These are phyloP conservation scores for Ustilago hordei DNA, from an alignment of 1,284 basidiomycete species.

Conservation along the genomic window DNA sequence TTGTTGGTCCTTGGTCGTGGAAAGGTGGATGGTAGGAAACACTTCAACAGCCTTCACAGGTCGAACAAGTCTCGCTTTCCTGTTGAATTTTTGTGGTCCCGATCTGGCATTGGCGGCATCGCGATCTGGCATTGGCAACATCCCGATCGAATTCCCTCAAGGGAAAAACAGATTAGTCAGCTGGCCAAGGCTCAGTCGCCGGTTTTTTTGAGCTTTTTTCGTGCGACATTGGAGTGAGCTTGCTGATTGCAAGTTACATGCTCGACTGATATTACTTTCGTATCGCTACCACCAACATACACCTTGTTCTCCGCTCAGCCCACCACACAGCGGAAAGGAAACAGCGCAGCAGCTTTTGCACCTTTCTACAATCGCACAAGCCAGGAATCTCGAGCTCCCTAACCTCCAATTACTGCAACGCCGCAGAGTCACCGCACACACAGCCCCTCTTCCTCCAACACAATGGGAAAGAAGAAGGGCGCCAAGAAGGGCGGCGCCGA, in stretches of 20 bases:
- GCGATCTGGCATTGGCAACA: not conserved
- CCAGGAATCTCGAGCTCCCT: not conserved
- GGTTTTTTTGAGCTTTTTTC: not conserved
- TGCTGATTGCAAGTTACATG: not conserved
- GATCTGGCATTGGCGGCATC: not conserved
- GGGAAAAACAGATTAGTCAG: not conserved
- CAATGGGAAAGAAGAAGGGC: slow-evolving; percentile 66
- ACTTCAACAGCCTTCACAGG: not conserved
- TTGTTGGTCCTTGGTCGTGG: not conserved
- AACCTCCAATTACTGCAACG: not conserved
- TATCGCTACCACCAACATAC: not conserved
- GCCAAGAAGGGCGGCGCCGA: slow-evolving; percentile 60
- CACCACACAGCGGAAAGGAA: slow-evolving; percentile 8
- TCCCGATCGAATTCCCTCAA: no score
- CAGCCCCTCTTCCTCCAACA: slow-evolving; percentile 20
- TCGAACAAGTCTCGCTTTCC: slow-evolving; percentile 1
- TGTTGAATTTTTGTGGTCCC: not conserved
- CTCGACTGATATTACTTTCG: not conserved
- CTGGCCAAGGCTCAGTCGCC: slow-evolving; percentile 6
- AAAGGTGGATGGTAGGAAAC: not conserved
- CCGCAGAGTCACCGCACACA: slow-evolving; percentile 1
- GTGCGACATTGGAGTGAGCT: slow-evolving; percentile 2
- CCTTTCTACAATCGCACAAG: slow-evolving; percentile 14
- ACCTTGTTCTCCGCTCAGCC: slow-evolving; percentile 1
- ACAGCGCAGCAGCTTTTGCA: slow-evolving; percentile 8